A percentile compares a stretch with the other conserved stretches of the same genome.
These are phyloP conservation scores for Teratosphaeria zuluensis DNA, from an alignment of 2,329 filamentous ascomycete species.

Conservation along the genomic window DNA sequence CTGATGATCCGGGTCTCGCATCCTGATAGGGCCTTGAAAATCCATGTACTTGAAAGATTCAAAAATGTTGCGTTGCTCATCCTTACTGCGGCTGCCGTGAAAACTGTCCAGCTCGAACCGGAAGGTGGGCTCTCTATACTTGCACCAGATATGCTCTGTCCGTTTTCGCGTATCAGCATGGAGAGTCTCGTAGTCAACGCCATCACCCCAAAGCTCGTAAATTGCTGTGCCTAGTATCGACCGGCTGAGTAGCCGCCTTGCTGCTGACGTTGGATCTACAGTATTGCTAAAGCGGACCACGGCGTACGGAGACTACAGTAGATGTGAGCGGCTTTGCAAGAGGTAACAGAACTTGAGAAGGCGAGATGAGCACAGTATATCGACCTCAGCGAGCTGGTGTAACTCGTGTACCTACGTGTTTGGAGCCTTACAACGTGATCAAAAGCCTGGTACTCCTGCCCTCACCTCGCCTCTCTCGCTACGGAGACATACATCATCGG, in stretches of 20 bases:
- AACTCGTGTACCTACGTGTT: neutral
- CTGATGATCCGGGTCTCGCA: constrained; percentile 62
- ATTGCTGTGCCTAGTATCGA: constrained; percentile 76
- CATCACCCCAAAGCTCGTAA: constrained; percentile 80
- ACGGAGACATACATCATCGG: constrained; percentile 51
- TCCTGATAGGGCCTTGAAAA: constrained; percentile 67
- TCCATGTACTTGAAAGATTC: constrained; percentile 70
- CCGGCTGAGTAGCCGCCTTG: constrained; percentile 58
- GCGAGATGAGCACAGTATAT: neutral
- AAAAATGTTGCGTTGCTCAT: constrained; percentile 61
- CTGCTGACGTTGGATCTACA: constrained; percentile 33
- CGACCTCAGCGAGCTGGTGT: neutral
- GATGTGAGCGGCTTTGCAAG: neutral
- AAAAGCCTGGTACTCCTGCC: neutral
- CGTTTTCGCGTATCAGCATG: constrained; percentile 53
- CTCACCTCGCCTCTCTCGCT: constrained; percentile 2
- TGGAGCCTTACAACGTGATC: neutral
- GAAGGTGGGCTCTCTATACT: constrained; percentile 60
- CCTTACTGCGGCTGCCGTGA: constrained; percentile 56
- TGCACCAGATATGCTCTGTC: constrained; percentile 56
- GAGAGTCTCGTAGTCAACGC: constrained; percentile 55
- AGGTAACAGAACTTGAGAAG: neutral
- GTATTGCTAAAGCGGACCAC: constrained; percentile 50
- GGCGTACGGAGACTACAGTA: constrained; percentile 70
- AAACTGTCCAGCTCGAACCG: constrained; percentile 79